Base-by-base conservation (phyloP, 352 stramenopile species). In the Phytophthora gonapodyides region DNA sequence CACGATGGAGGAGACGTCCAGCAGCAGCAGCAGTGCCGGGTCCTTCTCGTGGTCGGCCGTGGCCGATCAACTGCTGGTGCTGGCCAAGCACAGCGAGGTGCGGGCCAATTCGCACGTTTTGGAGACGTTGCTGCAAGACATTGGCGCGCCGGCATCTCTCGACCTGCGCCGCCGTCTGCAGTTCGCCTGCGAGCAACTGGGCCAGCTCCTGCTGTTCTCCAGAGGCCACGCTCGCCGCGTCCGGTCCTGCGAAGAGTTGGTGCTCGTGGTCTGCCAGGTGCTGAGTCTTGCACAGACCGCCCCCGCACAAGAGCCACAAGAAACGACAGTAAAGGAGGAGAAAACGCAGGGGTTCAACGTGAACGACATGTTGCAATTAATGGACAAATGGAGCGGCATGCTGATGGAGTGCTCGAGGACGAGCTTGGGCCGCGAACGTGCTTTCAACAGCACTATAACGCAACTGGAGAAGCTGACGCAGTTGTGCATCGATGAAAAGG, bases 251-350 rank as follows among this genome's bases (percentile, higher is more conserved):
- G 38, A 69, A 53, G 24, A 44, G 13, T 46, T 67, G 21, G 52
- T 65, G 8, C n/a, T 63, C 15, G 42, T 67, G 16, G 10, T 70
- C 13, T 72, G 63, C 37, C 54, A 73, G 40, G 57, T 75, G 11
- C 53, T 73, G 52, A 75, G 67, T 36, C 40, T 75, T 6, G 41
- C 19, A 8, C 67, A 49, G 17, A 57, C 52, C 5, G 8, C 30
- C 5, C 16, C 44, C 11, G 5, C 8, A 4, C 5, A 6, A 31
- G 27, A 31, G 8, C 27, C 44, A 45, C 13, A 38, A 27, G 21
- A 30, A 34, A 31, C 27, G 36, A 19, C 2, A 10, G 31, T 1
- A 2, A 38, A 5, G n/a, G 30, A 47, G 9, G 27, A 35, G 11
- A 61, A 24, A 5, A 70, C 49, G 61, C 53, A 46, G 36, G 35